Base-by-base conservation (phyloP, 1,284 basidiomycete genomes). In the Farysia itapuensis region DNA sequence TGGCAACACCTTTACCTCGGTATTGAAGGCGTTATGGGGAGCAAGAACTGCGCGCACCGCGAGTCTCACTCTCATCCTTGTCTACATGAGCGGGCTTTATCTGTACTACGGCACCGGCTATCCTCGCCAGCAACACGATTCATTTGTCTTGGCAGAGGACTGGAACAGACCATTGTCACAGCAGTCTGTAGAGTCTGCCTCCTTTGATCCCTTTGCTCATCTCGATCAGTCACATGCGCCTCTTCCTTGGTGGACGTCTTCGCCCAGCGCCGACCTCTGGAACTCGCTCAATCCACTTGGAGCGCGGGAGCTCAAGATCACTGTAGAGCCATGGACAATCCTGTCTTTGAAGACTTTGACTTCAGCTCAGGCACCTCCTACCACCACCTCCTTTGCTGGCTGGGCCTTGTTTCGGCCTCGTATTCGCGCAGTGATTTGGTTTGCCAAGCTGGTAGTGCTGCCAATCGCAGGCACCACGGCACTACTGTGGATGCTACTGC, bases 381-480 rank as follows among this genome's bases (percentile, higher is more conserved):
- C 82, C 24, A 78, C 82, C n/a, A 43, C 54, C 25, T 41, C 53
- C 42, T 51, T 70, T 30, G 68, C 68, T 5, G 64, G 51, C 21
- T 69, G 66, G 66, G 67, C 68, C 18, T 33, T 71, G 13, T 68
- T 77, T 18, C 61, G 80, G 5, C 79, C 79, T 1, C 67, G 78
- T 5, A 67, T 80, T 14, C 73, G 77, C 38, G 78, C 81, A 5
- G 64, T 89, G 6, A 78, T 86, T 35, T 88, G 88, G 84, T 73
- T 89, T 26, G 67, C 87, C 72, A 89, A 89, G 77, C 86, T 91
- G 52, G 85, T 95, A 70, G 79, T 92, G 2, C 76, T 90, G 1
- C 94, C 94, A 0, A 94, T 95, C 70, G 83, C 84, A 2, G 81
- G 81, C 2, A 94, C 91, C 0, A 87, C 88, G 3, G 79, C 82